Conservation (phyloP, 768 basidiomycete genomes). For the Leccinum barrowsii region DNA sequence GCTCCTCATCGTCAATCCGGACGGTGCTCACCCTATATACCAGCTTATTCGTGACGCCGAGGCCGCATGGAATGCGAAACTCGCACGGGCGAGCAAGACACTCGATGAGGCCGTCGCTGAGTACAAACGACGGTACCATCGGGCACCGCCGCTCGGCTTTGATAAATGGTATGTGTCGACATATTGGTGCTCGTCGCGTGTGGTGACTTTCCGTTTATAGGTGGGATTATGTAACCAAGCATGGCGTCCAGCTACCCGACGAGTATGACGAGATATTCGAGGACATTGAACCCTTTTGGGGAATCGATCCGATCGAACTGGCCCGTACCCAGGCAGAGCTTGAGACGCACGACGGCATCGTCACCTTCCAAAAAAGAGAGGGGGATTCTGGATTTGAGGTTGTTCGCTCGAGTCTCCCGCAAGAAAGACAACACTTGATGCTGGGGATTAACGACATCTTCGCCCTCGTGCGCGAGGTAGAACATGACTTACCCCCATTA, state of each 20-base stretch:
- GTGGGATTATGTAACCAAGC: conserved; percentile 10
- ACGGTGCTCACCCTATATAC: conserved; percentile 42
- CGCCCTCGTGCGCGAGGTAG: conserved; percentile 24
- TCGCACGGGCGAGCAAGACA: conserved; percentile 33
- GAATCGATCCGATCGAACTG: conserved; percentile 30
- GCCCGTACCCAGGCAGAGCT: conserved; percentile 16
- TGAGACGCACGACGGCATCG: conserved; percentile 12
- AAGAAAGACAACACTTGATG: conserved; percentile 1
- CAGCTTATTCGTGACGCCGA: conserved; percentile 38
- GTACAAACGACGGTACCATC: conserved; percentile 34
- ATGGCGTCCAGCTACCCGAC: conserved; percentile 41
- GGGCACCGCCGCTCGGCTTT: conserved; percentile 39
- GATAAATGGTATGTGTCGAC: conserved; percentile 39
- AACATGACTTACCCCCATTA: conserved; percentile 30
- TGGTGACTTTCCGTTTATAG: background rate
- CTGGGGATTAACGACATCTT: conserved; percentile 14
- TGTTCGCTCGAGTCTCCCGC: conserved; percentile 11
- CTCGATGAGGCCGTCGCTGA: conserved; percentile 37
- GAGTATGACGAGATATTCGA: conserved; percentile 45
- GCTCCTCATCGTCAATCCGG: conserved; percentile 32
- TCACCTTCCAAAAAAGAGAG: conserved; percentile 26
- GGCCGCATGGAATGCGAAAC: conserved; percentile 35
- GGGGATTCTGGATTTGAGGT: conserved; percentile 9
- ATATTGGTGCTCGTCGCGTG: background rate
- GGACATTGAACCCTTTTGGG: conserved; percentile 37